These are phyloP conservation scores for Umbilicus rupestris DNA, from an alignment of 164 flowering plant species.

Conservation along the genomic window DNA sequence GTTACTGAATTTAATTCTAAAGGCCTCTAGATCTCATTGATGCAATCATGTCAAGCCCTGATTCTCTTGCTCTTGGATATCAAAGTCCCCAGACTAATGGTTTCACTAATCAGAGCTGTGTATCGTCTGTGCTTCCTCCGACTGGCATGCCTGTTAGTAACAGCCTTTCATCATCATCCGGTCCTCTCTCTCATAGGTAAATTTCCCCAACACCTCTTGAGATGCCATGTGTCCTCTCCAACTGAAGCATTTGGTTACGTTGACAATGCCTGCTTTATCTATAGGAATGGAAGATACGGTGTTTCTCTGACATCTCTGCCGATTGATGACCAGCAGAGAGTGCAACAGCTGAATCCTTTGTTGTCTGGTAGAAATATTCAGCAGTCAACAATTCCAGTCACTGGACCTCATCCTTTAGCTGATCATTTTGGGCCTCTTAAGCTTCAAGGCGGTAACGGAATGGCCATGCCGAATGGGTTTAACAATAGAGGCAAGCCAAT, in stretches of 20 bases:
- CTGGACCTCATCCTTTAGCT: slow-evolving; percentile 43
- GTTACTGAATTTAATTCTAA: slow-evolving; percentile 16
- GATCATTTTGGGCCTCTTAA: slow-evolving; percentile 60
- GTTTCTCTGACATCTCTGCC: slow-evolving; percentile 37
- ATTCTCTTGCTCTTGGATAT: slow-evolving; percentile 44
- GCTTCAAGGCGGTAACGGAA: slow-evolving; percentile 55
- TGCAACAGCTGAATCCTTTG: slow-evolving; percentile 65
- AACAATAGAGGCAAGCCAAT: slow-evolving; percentile 53
- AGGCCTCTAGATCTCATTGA: slow-evolving; percentile 96
- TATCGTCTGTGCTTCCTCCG: slow-evolving; percentile 41
- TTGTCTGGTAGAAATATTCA: slow-evolving; percentile 53
- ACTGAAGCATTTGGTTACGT: background rate
- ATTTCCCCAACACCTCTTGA: background rate
- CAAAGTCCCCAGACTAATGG: slow-evolving; percentile 55
- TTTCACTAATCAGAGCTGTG: slow-evolving; percentile 48
- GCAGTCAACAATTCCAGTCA: slow-evolving; percentile 40
- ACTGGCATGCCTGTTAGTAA: slow-evolving; percentile 24
- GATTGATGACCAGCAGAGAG: slow-evolving; percentile 70
- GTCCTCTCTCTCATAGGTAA: slow-evolving; percentile 53
- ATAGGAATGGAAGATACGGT: slow-evolving; percentile 56
- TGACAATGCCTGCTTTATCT: slow-evolving; percentile 9
- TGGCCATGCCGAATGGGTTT: slow-evolving; percentile 51
- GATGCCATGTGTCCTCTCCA: background rate
- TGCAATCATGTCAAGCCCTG: slow-evolving; percentile 41
- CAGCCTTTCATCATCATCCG: slow-evolving; percentile 50